Conservation (phyloP, 345 rosid genomes). For the Bruguiera parviflora region DNA sequence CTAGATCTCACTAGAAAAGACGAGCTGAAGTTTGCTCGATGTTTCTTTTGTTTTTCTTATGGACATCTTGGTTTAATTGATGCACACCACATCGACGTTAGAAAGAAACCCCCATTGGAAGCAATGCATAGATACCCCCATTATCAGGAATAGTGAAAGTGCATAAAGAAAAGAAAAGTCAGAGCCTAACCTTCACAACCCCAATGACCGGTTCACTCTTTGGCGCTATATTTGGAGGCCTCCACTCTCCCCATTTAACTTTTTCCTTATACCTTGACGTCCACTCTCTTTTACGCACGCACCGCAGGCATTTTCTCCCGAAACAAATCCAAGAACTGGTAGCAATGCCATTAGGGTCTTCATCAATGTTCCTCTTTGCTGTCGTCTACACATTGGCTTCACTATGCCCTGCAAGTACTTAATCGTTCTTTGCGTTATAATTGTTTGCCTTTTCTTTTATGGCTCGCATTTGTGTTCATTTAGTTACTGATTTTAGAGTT, state of each 20-base stretch:
- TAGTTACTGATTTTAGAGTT: neutral
- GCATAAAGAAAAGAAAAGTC: conserved; percentile 19
- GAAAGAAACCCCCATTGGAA: conserved; percentile 43
- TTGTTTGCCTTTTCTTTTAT: neutral
- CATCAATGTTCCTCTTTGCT: conserved; percentile 24
- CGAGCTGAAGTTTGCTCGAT: no score
- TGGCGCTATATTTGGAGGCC: conserved; percentile 5
- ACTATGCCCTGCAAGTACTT: conserved; percentile 30
- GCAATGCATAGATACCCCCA: conserved; percentile 55
- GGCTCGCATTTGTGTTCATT: neutral
- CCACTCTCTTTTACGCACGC: neutral
- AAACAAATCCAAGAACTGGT: neutral
- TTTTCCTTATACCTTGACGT: neutral
- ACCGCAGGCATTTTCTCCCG: no score
- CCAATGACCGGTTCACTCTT: neutral
- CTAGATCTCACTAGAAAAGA: neutral
- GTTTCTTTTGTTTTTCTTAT: neutral
- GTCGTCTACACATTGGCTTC: conserved; percentile 28
- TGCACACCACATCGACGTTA: neutral
- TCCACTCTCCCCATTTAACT: neutral
- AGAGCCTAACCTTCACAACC: neutral
- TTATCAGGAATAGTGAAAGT: conserved; percentile 28
- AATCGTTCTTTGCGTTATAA: neutral
- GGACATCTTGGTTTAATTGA: neutral
- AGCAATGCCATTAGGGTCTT: conserved; percentile 28